Percentiles rank a stretch among this genome's conserved stretches.
These are phyloP conservation scores for Cytospora piceae DNA, from an alignment of 2,329 filamentous ascomycete species.

Conservation along the genomic window DNA sequence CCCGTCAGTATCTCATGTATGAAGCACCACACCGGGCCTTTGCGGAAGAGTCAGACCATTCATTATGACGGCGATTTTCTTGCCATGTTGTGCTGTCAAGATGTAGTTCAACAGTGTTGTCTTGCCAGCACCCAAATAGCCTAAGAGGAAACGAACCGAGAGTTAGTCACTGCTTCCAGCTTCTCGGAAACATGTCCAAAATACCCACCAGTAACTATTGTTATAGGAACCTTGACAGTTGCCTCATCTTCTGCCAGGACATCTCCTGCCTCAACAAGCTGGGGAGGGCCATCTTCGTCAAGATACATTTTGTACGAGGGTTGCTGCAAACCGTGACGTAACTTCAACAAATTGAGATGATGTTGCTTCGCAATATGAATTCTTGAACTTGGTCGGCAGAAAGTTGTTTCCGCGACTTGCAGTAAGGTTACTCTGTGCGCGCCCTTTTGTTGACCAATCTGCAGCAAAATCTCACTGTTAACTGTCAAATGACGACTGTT, in stretches of 20 bases:
- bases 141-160: constrained; percentile 47
- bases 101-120: constrained; percentile 97
- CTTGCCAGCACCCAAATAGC: constrained; percentile 94
- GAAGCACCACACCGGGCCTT: not conserved
- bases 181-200: not conserved
- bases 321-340: not conserved
- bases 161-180: not conserved
- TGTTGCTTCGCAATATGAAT: not conserved
- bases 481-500: not conserved
- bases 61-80: constrained; percentile 96
- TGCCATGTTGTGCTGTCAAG: constrained; percentile 90
- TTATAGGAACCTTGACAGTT: constrained; percentile 75
- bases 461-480: not conserved
- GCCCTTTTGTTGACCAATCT: not conserved
- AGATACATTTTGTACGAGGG: constrained; percentile 54
- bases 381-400: not conserved
- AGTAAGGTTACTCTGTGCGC: not conserved
- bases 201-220: constrained; percentile 74
- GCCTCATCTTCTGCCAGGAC: constrained; percentile 52
- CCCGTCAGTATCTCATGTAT: constrained; percentile 22
- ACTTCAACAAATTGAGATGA: not conserved
- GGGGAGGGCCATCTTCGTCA: constrained; percentile 70
- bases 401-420: not conserved
- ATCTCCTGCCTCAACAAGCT: constrained; percentile 57
- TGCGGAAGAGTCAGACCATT: constrained; percentile 62